Conservation (phyloP, 805 yeast species). For the Candida ficus region DNA sequence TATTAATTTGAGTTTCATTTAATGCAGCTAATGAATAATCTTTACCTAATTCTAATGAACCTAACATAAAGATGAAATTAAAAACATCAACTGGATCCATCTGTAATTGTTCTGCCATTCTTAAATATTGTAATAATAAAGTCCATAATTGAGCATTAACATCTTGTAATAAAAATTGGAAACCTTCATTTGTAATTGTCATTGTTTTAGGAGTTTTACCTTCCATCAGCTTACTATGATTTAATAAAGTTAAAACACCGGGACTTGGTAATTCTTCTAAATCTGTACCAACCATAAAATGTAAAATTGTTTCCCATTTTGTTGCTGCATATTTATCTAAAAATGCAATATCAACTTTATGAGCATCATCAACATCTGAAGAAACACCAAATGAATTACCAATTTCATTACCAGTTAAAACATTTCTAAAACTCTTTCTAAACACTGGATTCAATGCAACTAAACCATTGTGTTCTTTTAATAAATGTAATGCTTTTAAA, state of each 20-base stretch:
- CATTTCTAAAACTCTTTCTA: constrained; percentile 68
- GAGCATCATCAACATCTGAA: constrained; percentile 49
- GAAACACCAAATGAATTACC: constrained; percentile 75
- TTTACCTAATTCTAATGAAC: constrained; percentile 86
- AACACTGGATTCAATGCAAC: constrained; percentile 66
- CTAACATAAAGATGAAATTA: constrained; percentile 88
- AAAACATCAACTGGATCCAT: constrained; percentile 97
- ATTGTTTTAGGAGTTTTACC: constrained; percentile 40
- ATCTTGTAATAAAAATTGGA: constrained; percentile 90
- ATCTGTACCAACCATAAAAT: constrained; percentile 96
- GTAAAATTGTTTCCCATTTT: constrained; percentile 93
- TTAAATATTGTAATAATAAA: constrained; percentile 76
- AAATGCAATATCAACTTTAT: constrained; percentile 55
- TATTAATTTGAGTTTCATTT: constrained; percentile 73
- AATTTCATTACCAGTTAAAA: constrained; percentile 73
- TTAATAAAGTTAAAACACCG: constrained; percentile 74
- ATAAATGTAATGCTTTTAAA: constrained; percentile 67
- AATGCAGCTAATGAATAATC: constrained; percentile 70
- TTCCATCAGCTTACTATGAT: constrained; percentile 86
- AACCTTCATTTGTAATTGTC: constrained; percentile 84
- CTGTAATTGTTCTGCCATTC: constrained; percentile 73
- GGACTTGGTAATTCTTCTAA: constrained; percentile 62
- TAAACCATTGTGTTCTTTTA: constrained; percentile 50
- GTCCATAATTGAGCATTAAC: constrained; percentile 96
- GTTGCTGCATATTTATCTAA: constrained; percentile 75